Evolutionary conservation across 2,329 filamentous ascomycete species (phyloP).

Genomic region (Ascocoryne sarcoides): DNA sequence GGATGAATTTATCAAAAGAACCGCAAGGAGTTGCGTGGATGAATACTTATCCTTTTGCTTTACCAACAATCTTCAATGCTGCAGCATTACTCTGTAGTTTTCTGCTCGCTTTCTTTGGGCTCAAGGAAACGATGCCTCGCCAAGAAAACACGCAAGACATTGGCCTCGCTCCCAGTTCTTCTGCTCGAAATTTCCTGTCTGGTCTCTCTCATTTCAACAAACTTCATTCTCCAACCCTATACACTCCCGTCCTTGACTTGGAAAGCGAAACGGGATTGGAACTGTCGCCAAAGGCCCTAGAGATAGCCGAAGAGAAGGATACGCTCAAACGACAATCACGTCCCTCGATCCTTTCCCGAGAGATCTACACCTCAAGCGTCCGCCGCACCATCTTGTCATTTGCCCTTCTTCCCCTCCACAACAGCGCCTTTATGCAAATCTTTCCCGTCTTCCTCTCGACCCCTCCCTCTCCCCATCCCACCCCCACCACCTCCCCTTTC

Average conservation of each 20-base stretch:
- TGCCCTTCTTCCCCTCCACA: conserved; percentile 63
- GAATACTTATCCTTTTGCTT: conserved; percentile 33
- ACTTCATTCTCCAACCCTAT: background rate
- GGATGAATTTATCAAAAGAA: conserved; percentile 29
- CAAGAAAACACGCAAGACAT: conserved; percentile 23
- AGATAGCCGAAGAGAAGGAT: background rate
- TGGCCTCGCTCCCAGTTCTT: conserved; percentile 16
- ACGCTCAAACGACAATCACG: conserved; percentile 1
- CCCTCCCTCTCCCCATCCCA: conserved; percentile 42
- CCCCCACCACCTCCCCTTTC: conserved; percentile 41
- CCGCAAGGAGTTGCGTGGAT: conserved; percentile 32
- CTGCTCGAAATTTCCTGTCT: conserved; percentile 7
- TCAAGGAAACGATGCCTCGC: conserved; percentile 30
- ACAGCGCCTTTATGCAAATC: conserved; percentile 50
- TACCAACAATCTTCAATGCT: conserved; percentile 32
- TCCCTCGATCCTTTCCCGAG: conserved; percentile 22
- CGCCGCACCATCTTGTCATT: conserved; percentile 49
- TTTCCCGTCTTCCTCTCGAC: conserved; percentile 52
- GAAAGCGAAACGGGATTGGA: conserved; percentile 5
- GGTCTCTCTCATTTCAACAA: background rate
- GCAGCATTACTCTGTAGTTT: conserved; percentile 24
- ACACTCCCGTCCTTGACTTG: conserved; percentile 8
- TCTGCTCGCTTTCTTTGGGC: conserved; percentile 28
- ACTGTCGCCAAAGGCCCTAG: background rate
- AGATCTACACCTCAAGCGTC: conserved; percentile 25